Evolutionary conservation across 2,329 filamentous ascomycete genomes (phyloP).

Genomic region (Colletotrichum godetiae): DNA sequence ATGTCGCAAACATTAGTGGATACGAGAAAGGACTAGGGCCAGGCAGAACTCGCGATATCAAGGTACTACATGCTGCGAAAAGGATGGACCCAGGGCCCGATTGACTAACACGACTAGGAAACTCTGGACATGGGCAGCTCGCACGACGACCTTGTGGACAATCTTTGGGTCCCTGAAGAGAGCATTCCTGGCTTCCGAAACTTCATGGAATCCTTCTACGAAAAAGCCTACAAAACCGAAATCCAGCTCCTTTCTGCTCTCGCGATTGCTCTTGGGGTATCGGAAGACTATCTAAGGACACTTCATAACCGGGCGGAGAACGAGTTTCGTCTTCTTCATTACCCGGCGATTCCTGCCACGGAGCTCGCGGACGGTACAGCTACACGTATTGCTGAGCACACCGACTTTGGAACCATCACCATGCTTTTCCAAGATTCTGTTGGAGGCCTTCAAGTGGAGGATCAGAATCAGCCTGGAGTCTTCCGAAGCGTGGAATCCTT

Average conservation of each 20-base stretch:
- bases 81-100: not conserved
- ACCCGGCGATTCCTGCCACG: constrained; percentile 48
- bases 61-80: not conserved
- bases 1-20: constrained; percentile 40
- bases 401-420: constrained; percentile 48
- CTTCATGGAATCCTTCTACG: constrained; percentile 46
- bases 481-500: constrained; percentile 41
- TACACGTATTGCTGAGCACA: constrained; percentile 45
- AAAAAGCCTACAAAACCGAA: constrained; percentile 42
- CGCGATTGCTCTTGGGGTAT: constrained; percentile 46
- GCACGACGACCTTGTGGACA: constrained; percentile 37
- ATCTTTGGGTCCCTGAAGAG: constrained; percentile 53
- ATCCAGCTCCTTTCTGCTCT: constrained; percentile 44
- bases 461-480: constrained; percentile 40
- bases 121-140: constrained; percentile 14
- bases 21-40: constrained; percentile 30
- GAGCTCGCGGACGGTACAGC: constrained; percentile 44
- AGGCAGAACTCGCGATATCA: constrained; percentile 16
- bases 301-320: constrained; percentile 32
- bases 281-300: constrained; percentile 33
- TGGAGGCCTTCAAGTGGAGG: constrained; percentile 44
- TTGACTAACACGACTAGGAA: not conserved
- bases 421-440: constrained; percentile 45
- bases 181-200: constrained; percentile 49
- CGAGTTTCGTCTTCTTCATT: constrained; percentile 36